Conservation (phyloP, 441 rosid species). For the Mallotus repandus region DNA sequence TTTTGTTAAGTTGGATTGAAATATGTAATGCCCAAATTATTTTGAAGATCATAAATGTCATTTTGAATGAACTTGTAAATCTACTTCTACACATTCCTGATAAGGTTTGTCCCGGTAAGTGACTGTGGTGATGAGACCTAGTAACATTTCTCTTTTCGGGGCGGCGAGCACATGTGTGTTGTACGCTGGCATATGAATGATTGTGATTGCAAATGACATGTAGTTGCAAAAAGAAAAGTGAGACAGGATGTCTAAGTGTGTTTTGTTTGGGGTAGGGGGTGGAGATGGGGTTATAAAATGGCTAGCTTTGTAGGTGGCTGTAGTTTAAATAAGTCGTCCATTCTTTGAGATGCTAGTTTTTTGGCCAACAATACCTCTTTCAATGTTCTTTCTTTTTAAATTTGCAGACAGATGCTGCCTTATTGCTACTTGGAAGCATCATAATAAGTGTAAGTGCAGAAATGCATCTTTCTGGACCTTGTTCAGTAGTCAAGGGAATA, state of each 20-base stretch:
- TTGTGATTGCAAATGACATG: not conserved
- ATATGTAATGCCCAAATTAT: not conserved
- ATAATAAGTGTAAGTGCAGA: conserved; percentile 57
- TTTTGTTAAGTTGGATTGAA: not conserved
- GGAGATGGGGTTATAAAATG: not conserved
- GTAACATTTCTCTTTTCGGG: not conserved
- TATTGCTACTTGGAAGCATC: conserved; percentile 75
- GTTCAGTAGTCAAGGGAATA: conserved; percentile 7
- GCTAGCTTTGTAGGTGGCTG: not conserved
- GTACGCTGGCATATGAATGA: not conserved
- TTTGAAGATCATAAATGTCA: too few species aligned
- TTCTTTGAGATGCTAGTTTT: conserved; percentile 6
- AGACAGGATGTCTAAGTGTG: too few species aligned
- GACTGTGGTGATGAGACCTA: not conserved
- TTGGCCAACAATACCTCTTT: conserved; percentile 11
- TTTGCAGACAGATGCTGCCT: conserved; percentile 83
- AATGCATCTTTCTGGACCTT: conserved; percentile 8
- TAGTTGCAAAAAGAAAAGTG: not conserved
- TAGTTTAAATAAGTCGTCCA: not conserved
- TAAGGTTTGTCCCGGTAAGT: not conserved
- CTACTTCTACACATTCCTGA: too few species aligned
- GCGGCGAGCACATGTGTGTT: not conserved
- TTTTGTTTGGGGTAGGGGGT: not conserved
- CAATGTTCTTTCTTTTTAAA: conserved; percentile 23
- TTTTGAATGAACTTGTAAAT: not conserved